Evolutionary conservation across 139 green algal genomes (phyloP), one percentile per base, ranked within the genome.

Genomic region (Coccomyxa sp.): DNA sequence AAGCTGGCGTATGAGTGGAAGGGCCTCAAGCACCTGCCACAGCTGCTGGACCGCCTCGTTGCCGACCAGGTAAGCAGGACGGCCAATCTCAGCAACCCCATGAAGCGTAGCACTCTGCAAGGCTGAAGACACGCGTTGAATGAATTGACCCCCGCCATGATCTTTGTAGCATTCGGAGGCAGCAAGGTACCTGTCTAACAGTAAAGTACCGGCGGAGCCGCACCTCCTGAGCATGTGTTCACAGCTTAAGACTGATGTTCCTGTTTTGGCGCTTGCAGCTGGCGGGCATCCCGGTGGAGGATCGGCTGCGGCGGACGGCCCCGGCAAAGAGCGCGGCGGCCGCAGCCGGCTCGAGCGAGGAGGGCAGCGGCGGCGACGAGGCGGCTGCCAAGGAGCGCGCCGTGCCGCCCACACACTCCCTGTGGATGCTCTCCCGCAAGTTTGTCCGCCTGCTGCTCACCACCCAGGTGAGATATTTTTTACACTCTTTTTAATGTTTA

Each of bases 1-100:
- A 92, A 91, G 78, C 84, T 92, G 59, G 81, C 81, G 76, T 92
- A 92, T 75, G 85, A 88, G 83, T 92, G 86, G 81, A 67, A 77
- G 45, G 89, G 89, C 84, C 86, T 85, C 59, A 81, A 83, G 60
- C 85, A 91, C 83, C 86, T 92, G 79, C 89, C 89, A 30, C 32
- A 30, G 38, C 85, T 91, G 79, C 78, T 92, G 68, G 80, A 86
- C 67, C 79, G 84, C 59, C 85, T 91, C 38, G 75, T 83, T 10
- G 60, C 82, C 27, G 88, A 88, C 12, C 81, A 90, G 80, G 67
- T 63, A 21, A 60, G 38, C 3, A 7, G 38, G 38, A 51, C 38
- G 38, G 38, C 38, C 7, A 7, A 51, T 79, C 38, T 51, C 38
- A 51, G 38, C 38, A 51, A 51, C 7, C 38, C 7, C 38, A 51